Conservation (phyloP, 108 stramenopile species). For the Chaetoceros muelleri region DNA sequence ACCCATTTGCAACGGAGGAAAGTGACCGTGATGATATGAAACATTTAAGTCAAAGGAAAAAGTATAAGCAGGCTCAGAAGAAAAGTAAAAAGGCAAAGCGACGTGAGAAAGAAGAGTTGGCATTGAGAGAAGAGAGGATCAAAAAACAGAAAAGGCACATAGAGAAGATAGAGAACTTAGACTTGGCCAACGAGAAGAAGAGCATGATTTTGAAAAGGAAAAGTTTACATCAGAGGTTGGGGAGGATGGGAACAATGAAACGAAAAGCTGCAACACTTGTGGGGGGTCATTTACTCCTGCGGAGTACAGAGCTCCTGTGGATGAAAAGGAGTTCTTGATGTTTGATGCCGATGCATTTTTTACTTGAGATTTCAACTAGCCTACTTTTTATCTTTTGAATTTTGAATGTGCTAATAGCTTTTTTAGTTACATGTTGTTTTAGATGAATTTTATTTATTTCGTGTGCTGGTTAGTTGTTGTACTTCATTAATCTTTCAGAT, state of each 20-base stretch:
- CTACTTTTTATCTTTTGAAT: too few relatives aligned
- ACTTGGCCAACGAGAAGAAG: background rate
- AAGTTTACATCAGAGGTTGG: background rate
- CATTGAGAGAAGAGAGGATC: conserved; percentile 2
- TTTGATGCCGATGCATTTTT: conserved; percentile 48
- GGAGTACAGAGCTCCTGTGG: conserved; percentile 42
- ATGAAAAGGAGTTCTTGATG: conserved; percentile 63
- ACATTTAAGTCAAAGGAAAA: conserved; percentile 26
- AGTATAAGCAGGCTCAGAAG: conserved; percentile 72
- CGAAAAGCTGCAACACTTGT: conserved; percentile 75
- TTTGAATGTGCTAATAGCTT: too few relatives aligned
- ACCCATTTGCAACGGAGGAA: background rate
- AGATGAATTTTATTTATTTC: too few relatives aligned
- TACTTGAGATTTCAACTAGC: too few relatives aligned
- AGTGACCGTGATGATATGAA: background rate
- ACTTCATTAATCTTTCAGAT: too few relatives aligned
- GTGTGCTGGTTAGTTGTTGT: too few relatives aligned
- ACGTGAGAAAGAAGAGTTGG: conserved; percentile 44
- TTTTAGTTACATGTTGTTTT: too few relatives aligned
- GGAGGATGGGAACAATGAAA: conserved; percentile 10
- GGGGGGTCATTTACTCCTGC: conserved; percentile 54
- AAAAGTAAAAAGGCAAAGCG: conserved; percentile 73
- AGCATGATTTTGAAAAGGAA: background rate
- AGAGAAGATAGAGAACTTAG: background rate
- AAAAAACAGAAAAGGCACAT: background rate